Evolutionary conservation across 2,329 filamentous ascomycete genomes (phyloP).

Genomic region (Alternaria sp.): DNA sequence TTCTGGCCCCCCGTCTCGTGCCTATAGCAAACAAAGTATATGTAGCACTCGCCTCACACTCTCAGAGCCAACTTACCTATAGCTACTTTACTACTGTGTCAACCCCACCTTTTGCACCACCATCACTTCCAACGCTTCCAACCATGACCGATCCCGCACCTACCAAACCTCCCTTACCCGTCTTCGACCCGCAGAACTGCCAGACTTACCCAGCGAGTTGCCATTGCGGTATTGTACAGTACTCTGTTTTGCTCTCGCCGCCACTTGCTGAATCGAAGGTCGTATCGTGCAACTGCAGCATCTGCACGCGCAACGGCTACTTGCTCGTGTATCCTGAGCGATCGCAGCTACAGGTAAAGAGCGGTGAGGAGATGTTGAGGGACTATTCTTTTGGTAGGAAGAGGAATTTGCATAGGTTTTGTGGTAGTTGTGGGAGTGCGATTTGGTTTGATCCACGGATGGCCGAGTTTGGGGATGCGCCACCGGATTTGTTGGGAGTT

Average conservation of each 20-base stretch:
- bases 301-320: constrained; percentile 61
- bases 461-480: constrained; percentile 27
- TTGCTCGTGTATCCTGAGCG: constrained; percentile 55
- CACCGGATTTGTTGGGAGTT: constrained; percentile 34
- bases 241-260: constrained; percentile 60
- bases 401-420: constrained; percentile 40
- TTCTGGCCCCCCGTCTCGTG: not conserved
- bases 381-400: constrained; percentile 39
- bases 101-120: constrained; percentile 17
- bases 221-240: constrained; percentile 63
- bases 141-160: constrained; percentile 1
- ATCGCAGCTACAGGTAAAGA: constrained; percentile 33
- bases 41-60: constrained; percentile 10
- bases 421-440: constrained; percentile 37
- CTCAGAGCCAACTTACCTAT: not conserved
- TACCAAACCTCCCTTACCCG: not conserved
- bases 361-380: constrained; percentile 34
- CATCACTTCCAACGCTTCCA: not conserved
- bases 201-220: constrained; percentile 51
- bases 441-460: constrained; percentile 40
- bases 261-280: constrained; percentile 58
- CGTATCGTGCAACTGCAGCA: constrained; percentile 63
- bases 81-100: not conserved
- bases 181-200: constrained; percentile 1
- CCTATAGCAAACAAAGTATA: constrained; percentile 20